phyloP scores from a whole-genome alignment of 768 basidiomycete genomes.

The Coprinopsis marcescibilis region DNA sequence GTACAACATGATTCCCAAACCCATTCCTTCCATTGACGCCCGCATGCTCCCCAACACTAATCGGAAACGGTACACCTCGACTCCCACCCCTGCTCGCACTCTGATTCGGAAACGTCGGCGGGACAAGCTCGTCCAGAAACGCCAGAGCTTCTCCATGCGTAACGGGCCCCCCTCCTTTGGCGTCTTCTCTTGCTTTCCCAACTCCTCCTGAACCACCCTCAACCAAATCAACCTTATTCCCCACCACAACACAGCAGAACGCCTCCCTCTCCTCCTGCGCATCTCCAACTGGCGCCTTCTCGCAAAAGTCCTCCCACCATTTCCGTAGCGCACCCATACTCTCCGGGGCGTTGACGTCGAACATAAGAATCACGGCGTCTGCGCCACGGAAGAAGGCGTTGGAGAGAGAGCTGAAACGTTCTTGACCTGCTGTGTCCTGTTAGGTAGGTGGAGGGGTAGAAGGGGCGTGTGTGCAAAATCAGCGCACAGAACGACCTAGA shows the following conservation, averaged over 20 bases:
- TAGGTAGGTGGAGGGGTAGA: too few species aligned
- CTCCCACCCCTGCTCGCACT: not conserved
- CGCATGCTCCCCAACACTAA: too few species aligned
- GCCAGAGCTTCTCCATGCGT: slow-evolving; percentile 47
- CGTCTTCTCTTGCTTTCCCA: slow-evolving; percentile 27
- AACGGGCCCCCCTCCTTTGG: too few species aligned
- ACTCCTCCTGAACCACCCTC: slow-evolving; percentile 19
- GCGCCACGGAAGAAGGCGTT: slow-evolving; percentile 82
- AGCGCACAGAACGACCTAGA: too few species aligned
- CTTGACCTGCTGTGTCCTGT: slow-evolving; percentile 84
- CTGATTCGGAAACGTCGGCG: slow-evolving; percentile 14
- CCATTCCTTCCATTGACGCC: too few species aligned
- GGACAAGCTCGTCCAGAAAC: slow-evolving; percentile 61
- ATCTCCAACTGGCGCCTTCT: slow-evolving; percentile 59
- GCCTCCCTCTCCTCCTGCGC: slow-evolving; percentile 53
- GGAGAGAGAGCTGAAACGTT: slow-evolving; percentile 79
- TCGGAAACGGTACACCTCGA: not conserved
- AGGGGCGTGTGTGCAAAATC: too few species aligned
- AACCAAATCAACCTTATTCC: slow-evolving; percentile 71
- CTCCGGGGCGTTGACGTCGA: slow-evolving; percentile 65
- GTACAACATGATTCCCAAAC: too few species aligned
- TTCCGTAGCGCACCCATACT: slow-evolving; percentile 53
- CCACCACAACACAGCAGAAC: slow-evolving; percentile 71
- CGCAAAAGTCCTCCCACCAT: slow-evolving; percentile 79
- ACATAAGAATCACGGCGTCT: slow-evolving; percentile 77